Base-by-base conservation (phyloP, 805 yeast genomes). In the Candida dajiaensis region DNA sequence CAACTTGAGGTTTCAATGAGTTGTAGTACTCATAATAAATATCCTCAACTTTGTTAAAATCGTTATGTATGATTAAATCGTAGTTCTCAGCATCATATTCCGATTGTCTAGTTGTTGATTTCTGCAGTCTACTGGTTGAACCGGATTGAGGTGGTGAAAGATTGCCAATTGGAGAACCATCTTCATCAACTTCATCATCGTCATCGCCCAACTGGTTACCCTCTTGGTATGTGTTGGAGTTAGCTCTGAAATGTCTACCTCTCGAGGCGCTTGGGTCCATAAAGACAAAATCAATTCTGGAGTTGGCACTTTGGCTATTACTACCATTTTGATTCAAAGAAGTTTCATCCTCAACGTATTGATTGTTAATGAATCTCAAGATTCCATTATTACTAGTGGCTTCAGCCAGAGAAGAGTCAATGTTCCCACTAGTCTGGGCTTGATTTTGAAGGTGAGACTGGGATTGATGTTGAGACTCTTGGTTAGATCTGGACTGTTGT, bases 1-100 rank as follows among this genome's bases (percentile, higher is more conserved):
- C 60, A n/a, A 67, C 64, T 49, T 67, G 69, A 23, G 63, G 61
- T 42, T 60, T 58, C 40, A 65, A 46, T 5, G 61, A 54, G 43
- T 58, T 57, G 23, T 64, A 58, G 50, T 57, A 65, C 50, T 66
- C 70, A 16, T 55, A 54, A 44, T 65, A 65, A 28, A 66, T 53
- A 20, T 63, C 68, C 22, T 56, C 56, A 10, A 66, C 66, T 25
- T 57, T 57, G 25, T 56, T 57, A 47, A 67, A 66, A 40, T 58
- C 62, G 40, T 62, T 63, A 31, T 57, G 59, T 47, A 66, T 64
- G 18, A 57, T 49, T 40, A 66, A 51, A 38, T 63, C 66, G 43
- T 58, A 63, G 36, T 57, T 63, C 26, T 59, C 63, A 23, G 63
- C 63, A 39, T 55, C 62, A 28, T 45, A 52, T 39, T 52, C 58